Base-by-base conservation (phyloP, 352 stramenopile genomes). In the Globisporangium lucens region DNA sequence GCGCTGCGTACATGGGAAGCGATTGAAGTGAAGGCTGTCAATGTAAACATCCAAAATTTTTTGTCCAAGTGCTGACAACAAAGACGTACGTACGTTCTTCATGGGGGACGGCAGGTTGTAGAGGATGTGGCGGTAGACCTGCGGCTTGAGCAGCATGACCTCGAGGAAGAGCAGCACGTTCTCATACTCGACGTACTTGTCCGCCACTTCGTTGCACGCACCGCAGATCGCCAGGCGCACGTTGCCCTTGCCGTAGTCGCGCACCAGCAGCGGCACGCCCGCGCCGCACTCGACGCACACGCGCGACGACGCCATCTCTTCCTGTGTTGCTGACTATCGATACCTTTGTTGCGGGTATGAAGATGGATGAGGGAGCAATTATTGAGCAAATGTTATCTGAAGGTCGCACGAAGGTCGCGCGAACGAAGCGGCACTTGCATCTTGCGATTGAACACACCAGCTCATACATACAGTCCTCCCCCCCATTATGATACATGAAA, bases 181-280 rank as follows among this genome's bases (percentile, higher is more conserved):
- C 68, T 95, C 89, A 65, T 91, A 95, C 77, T 96, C 89, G 72
- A 96, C 87, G 69, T 96, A 96, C 70, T 91, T 91, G 72, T 96
- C 89, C 3, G 86, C 83, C 24, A 94, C 82, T 0, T 73, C 66
- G 66, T 92, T 90, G 79, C 89, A 96, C 17, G 22, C 55, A 6
- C 33, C 61, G 60, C 89, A 96, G 64, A 92, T 93, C 22, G 73
- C 80, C 7, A 96, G 79, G 2, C 87, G 87, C 35, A 96, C 66
- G 74, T 95, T 96, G 20, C 89, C 88, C 61, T 92, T 93, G 38
- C 89, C 88, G 67, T 94, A 96, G 74, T 96, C 87, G 47, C 85
- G 83, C 71, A 93, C 85, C 7, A 92, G 75, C 38, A 84, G 74
- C 30, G 75, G 72, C 65, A 93, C 84, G 10, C 72, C 62, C 17